Percentiles rank a stretch among this genome's conserved stretches.
Evolutionary conservation across 2,329 filamentous ascomycete genomes (phyloP).

Genomic region (Aspergillus arachidicola): DNA sequence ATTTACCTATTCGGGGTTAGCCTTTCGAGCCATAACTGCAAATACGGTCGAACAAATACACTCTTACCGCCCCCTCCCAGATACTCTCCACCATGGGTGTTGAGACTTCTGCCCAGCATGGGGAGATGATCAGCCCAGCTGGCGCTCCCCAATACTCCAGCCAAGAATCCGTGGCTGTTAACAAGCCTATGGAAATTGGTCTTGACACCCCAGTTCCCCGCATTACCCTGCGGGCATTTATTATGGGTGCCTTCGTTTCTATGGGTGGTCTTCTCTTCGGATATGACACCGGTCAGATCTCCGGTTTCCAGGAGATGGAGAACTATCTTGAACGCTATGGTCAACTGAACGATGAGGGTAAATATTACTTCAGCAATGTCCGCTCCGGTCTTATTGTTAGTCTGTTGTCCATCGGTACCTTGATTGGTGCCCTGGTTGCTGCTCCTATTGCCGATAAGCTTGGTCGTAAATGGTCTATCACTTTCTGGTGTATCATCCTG

Average conservation of each 20-base stretch:
- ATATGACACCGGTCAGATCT: slow-evolving; percentile 51
- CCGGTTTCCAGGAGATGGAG: slow-evolving; percentile 46
- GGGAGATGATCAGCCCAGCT: slow-evolving; percentile 35
- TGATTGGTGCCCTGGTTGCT: slow-evolving; percentile 44
- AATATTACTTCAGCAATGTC: slow-evolving; percentile 42
- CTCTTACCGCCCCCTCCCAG: not conserved
- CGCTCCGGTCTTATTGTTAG: slow-evolving; percentile 47
- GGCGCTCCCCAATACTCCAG: slow-evolving; percentile 24
- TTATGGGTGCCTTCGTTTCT: slow-evolving; percentile 49
- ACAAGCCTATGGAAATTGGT: slow-evolving; percentile 26
- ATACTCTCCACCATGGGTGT: slow-evolving; percentile 30
- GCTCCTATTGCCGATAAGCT: slow-evolving; percentile 46
- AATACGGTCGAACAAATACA: not conserved
- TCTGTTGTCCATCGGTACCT: slow-evolving; percentile 47
- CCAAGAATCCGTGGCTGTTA: slow-evolving; percentile 25
- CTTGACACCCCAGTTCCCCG: slow-evolving; percentile 36
- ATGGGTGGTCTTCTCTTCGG: slow-evolving; percentile 52
- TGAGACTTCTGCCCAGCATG: slow-evolving; percentile 32
- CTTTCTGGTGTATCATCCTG: slow-evolving; percentile 44
- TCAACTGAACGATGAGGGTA: slow-evolving; percentile 31
- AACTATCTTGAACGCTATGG: slow-evolving; percentile 47
- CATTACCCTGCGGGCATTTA: slow-evolving; percentile 40
- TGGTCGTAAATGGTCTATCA: slow-evolving; percentile 48
- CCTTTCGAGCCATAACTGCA: not conserved
- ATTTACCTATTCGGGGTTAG: not conserved